phyloP scores from a whole-genome alignment of 2,329 filamentous ascomycete genomes.

The Juglanconis juglandina region DNA sequence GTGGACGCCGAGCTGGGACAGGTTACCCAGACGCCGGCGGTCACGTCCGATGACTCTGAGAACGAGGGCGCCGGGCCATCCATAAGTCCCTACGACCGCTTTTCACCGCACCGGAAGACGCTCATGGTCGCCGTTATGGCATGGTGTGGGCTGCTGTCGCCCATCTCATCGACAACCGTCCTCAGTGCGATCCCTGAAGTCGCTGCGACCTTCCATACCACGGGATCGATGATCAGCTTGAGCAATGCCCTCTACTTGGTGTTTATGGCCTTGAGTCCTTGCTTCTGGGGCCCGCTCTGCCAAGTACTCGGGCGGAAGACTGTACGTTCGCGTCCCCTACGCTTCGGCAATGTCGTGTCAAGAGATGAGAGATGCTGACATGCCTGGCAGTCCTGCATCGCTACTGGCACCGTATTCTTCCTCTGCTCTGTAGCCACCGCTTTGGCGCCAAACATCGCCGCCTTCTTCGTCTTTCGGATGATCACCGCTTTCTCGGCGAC shows the following conservation, averaged over 20 bases:
- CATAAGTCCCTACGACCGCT: slow-evolving; percentile 4
- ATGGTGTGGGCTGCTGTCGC: slow-evolving; percentile 11
- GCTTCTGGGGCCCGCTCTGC: slow-evolving; percentile 70
- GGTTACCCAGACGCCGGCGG: background rate
- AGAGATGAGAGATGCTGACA: slow-evolving; percentile 20
- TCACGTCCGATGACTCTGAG: slow-evolving; percentile 3
- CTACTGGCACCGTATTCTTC: slow-evolving; percentile 47
- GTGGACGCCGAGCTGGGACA: background rate
- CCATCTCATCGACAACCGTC: slow-evolving; percentile 6
- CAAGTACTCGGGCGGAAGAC: slow-evolving; percentile 59
- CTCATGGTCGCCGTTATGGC: slow-evolving; percentile 11
- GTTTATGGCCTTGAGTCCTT: slow-evolving; percentile 68
- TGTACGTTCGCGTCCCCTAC: slow-evolving; percentile 35
- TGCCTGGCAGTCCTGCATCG: slow-evolving; percentile 49
- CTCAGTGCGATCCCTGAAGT: slow-evolving; percentile 12
- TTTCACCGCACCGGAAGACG: slow-evolving; percentile 4
- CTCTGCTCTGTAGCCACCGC: slow-evolving; percentile 75
- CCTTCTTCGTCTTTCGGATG: slow-evolving; percentile 72
- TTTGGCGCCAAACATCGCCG: slow-evolving; percentile 64
- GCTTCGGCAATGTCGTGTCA: background rate
- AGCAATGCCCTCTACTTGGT: slow-evolving; percentile 55
- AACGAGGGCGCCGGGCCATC: background rate
- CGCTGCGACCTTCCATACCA: slow-evolving; percentile 3
- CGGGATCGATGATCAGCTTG: slow-evolving; percentile 12
- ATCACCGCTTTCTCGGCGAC: slow-evolving; percentile 74